Conservation (phyloP, 805 yeast genomes). For the Ogataea populi-albae region DNA sequence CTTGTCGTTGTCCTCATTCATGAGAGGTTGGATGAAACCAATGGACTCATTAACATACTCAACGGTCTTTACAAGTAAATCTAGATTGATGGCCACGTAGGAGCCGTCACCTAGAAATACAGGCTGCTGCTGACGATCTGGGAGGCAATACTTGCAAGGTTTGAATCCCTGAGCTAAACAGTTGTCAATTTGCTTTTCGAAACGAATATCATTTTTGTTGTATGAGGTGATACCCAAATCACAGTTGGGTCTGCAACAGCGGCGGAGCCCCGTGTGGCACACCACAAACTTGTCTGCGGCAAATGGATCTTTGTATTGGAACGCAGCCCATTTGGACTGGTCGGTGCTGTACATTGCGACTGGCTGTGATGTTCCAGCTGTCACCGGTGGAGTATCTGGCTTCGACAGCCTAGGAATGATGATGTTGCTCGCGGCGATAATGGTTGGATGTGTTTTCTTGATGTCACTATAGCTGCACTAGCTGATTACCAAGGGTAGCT, state of each 20-base stretch:
- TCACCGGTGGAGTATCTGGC: too few species aligned
- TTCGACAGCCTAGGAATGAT: too few species aligned
- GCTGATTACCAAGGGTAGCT: too few species aligned
- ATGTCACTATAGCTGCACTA: too few species aligned
- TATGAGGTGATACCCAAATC: slow-evolving; percentile 43
- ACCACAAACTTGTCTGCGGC: slow-evolving; percentile 59
- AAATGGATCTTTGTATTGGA: slow-evolving; percentile 63
- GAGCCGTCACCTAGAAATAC: slow-evolving; percentile 15
- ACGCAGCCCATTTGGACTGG: slow-evolving; percentile 56
- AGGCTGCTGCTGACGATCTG: slow-evolving; percentile 32
- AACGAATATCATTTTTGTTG: slow-evolving; percentile 44
- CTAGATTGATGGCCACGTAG: slow-evolving; percentile 44
- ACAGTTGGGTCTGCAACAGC: slow-evolving; percentile 70
- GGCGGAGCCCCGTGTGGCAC: slow-evolving; percentile 40
- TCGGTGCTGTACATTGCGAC: slow-evolving; percentile 40
- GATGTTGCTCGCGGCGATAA: too few species aligned
- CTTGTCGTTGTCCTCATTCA: slow-evolving; percentile 43
- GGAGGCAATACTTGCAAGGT: slow-evolving; percentile 57
- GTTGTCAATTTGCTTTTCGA: slow-evolving; percentile 38
- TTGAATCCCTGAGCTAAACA: slow-evolving; percentile 45
- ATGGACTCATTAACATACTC: slow-evolving; percentile 52
- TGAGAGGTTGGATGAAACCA: slow-evolving; percentile 53
- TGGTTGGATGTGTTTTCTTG: too few species aligned
- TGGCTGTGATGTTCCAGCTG: too few species aligned
- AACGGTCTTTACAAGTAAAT: slow-evolving; percentile 48